phyloP scores from a whole-genome alignment of 129 eudicot genomes.

The Artemisia tridentata region DNA sequence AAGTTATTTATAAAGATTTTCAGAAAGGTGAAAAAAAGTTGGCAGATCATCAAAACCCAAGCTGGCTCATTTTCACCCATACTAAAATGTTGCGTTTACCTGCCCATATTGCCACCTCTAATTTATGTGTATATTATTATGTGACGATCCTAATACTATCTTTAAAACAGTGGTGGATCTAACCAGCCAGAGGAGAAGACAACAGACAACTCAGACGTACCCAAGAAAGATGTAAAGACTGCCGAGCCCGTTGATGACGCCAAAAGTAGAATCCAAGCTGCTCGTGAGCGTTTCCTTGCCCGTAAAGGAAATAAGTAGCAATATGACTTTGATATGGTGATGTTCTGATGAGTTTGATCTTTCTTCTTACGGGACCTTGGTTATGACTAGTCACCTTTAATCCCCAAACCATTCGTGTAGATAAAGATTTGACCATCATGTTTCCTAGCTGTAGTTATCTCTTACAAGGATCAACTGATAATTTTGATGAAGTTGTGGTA shows the following conservation, averaged over 20 bases:
- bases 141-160: slow-evolving; percentile 15
- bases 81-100: too few relatives aligned
- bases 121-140: not conserved
- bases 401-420: not conserved
- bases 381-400: not conserved
- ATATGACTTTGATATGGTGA: not conserved
- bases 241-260: slow-evolving; percentile 45
- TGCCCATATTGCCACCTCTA: not conserved
- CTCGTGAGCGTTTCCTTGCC: slow-evolving; percentile 89
- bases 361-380: not conserved
- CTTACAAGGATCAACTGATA: too few relatives aligned
- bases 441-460: not conserved
- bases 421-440: not conserved
- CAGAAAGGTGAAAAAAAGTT: too few relatives aligned
- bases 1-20: too few relatives aligned
- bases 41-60: too few relatives aligned
- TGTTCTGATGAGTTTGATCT: not conserved
- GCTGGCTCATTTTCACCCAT: too few relatives aligned
- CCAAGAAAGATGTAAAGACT: slow-evolving; percentile 34
- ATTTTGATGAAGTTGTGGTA: too few relatives aligned
- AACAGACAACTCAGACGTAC: slow-evolving; percentile 23
- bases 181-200: slow-evolving; percentile 33
- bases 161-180: slow-evolving; percentile 65
- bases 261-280: slow-evolving; percentile 66
- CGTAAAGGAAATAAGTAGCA: slow-evolving; percentile 54